These are phyloP conservation scores for Neospermospora avenae DNA, from an alignment of 2,329 filamentous ascomycete genomes.

Conservation along the genomic window DNA sequence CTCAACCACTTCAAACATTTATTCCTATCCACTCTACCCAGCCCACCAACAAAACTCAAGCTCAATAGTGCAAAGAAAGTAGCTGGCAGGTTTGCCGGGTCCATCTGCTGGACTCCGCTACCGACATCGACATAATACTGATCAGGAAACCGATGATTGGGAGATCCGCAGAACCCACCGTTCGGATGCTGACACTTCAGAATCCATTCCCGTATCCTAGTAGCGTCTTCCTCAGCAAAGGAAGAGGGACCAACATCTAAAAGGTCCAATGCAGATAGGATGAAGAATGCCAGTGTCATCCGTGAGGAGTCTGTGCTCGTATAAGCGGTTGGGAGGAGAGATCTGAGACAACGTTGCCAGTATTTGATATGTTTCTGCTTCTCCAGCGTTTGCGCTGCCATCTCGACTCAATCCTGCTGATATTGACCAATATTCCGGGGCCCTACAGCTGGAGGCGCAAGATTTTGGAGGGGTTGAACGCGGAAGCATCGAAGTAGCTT, in stretches of 20 bases:
- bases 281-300: constrained; percentile 87
- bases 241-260: constrained; percentile 60
- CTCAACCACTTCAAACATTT: constrained; percentile 72
- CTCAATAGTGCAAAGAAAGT: constrained; percentile 85
- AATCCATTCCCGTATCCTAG: constrained; percentile 68
- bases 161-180: constrained; percentile 86
- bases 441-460: not conserved
- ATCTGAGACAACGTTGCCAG: constrained; percentile 85
- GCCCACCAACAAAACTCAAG: constrained; percentile 58
- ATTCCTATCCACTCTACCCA: constrained; percentile 62
- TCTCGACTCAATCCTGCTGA: not conserved
- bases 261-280: constrained; percentile 78
- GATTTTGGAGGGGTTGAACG: not conserved
- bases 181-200: constrained; percentile 79
- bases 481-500: not conserved
- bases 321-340: constrained; percentile 77
- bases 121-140: constrained; percentile 35
- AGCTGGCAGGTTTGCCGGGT: constrained; percentile 79
- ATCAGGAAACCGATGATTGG: constrained; percentile 54
- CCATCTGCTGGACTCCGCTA: constrained; percentile 55
- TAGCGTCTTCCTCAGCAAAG: constrained; percentile 46
- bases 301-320: constrained; percentile 87
- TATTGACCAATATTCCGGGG: not conserved
- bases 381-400: constrained; percentile 44
- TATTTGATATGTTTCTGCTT: constrained; percentile 77